A percentile compares a stretch with the other conserved stretches of the same genome.
Evolutionary conservation across 1,284 basidiomycete genomes (phyloP).

Genomic region (Cronartium quercuum): DNA sequence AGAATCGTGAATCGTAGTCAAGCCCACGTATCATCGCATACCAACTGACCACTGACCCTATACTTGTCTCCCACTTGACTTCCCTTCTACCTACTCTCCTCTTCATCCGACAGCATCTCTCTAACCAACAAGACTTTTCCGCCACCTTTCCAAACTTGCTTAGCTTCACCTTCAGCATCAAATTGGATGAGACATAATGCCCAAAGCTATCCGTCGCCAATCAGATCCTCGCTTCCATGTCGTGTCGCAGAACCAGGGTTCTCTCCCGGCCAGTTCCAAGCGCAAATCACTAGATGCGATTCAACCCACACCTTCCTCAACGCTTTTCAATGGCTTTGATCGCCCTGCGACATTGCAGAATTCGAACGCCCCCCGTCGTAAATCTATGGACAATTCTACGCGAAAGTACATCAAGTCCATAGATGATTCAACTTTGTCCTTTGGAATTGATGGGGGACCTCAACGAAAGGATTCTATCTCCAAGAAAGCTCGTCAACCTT

Average conservation of each 20-base stretch:
- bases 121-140: background rate
- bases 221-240: background rate
- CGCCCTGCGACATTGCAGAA: too few relatives aligned
- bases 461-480: background rate
- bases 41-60: background rate
- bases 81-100: background rate
- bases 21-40: too few relatives aligned
- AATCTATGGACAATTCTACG: background rate
- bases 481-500: background rate
- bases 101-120: too few relatives aligned
- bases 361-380: background rate
- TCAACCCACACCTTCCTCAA: background rate
- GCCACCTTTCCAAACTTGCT: background rate
- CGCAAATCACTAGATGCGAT: background rate
- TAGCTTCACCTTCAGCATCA: background rate
- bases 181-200: background rate
- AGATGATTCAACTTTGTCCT: too few relatives aligned
- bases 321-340: too few relatives aligned
- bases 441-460: too few relatives aligned
- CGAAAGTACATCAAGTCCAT: background rate
- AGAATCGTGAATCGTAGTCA: too few relatives aligned
- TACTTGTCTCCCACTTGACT: background rate
- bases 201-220: background rate
- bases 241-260: background rate
- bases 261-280: background rate